These are phyloP conservation scores for Microbotryum violaceum DNA, from an alignment of 1,284 basidiomycete genomes.

Conservation along the genomic window DNA sequence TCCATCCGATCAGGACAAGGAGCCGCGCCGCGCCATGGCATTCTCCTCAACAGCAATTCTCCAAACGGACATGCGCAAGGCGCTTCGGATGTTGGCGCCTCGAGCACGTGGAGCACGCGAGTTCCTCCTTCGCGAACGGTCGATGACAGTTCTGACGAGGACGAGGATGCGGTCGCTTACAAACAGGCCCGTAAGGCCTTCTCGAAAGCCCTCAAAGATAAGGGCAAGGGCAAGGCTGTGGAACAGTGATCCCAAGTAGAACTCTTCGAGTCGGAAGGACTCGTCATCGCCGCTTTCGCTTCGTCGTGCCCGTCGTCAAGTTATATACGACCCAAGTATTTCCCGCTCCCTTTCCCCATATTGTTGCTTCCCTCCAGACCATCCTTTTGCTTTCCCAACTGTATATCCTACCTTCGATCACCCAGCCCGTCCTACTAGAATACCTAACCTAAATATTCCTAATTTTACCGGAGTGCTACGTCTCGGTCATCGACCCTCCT, in stretches of 20 bases:
- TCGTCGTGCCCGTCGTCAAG: too few species aligned
- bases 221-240: constrained; percentile 15
- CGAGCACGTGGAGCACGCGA: constrained; percentile 13
- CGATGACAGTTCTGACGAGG: constrained; percentile 22
- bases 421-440: too few species aligned
- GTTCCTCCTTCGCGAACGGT: constrained; percentile 3
- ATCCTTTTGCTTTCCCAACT: too few species aligned
- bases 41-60: constrained; percentile 22
- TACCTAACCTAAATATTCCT: too few species aligned
- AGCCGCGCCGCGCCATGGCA: constrained; percentile 10
- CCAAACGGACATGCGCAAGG: background rate
- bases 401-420: too few species aligned
- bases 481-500: too few species aligned
- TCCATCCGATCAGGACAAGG: constrained; percentile 14
- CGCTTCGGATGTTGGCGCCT: constrained; percentile 5
- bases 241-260: background rate
- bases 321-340: too few species aligned
- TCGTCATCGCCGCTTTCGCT: too few species aligned
- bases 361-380: too few species aligned
- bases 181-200: constrained; percentile 21
- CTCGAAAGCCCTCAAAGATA: constrained; percentile 11
- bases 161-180: constrained; percentile 29
- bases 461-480: too few species aligned
- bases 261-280: background rate
- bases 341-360: too few species aligned